These are phyloP conservation scores for Elsinoe ampelina DNA, from an alignment of 2,329 filamentous ascomycete genomes.

Conservation along the genomic window DNA sequence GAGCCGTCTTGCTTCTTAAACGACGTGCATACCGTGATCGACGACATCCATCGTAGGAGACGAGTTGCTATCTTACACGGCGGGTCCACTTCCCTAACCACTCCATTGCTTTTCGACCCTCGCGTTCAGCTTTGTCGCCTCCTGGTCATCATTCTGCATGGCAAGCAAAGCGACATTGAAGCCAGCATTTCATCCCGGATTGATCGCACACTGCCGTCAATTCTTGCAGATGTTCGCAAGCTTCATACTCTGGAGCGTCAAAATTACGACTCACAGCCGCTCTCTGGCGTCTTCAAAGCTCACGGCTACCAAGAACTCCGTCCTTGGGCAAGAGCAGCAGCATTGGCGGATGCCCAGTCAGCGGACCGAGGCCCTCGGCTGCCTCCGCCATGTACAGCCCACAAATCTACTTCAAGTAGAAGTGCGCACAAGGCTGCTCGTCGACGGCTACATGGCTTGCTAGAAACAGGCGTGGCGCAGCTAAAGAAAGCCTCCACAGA, in stretches of 20 bases:
- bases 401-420: not conserved
- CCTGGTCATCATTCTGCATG: not conserved
- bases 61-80: not conserved
- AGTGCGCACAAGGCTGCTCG: not conserved
- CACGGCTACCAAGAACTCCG: not conserved
- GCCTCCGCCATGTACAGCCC: not conserved
- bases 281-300: not conserved
- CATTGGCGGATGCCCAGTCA: not conserved
- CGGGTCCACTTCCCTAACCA: not conserved
- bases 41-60: not conserved
- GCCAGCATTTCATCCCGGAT: not conserved
- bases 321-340: not conserved
- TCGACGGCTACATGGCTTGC: not conserved
- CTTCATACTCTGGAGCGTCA: not conserved
- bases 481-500: not conserved
- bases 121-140: not conserved
- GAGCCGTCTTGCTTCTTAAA: not conserved
- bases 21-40: not conserved
- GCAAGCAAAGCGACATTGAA: not conserved
- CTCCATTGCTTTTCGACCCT: not conserved
- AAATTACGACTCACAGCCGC: not conserved
- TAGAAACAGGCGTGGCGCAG: not conserved
- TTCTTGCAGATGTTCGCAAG: not conserved
- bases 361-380: not conserved
- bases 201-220: not conserved